Evolutionary conservation across 768 basidiomycete species (phyloP), one percentile per base, ranked within the genome.

Genomic region (Cystobasidium onofrii): DNA sequence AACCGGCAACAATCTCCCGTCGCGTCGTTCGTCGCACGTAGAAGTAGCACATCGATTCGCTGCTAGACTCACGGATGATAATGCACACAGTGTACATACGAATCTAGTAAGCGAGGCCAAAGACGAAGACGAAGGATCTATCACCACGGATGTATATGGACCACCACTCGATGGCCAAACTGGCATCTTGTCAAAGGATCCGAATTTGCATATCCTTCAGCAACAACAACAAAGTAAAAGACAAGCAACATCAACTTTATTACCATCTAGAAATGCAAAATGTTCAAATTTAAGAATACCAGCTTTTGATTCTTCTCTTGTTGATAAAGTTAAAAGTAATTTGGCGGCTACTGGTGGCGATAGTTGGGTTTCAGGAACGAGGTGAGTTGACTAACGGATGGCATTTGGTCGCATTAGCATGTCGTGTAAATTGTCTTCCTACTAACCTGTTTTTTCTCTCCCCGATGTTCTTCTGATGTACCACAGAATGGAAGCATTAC

Each of bases 401-500:
- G n/a, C n/a, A n/a, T n/a, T n/a, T n/a, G n/a, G n/a, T n/a, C n/a
- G n/a, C n/a, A n/a, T n/a, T n/a, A n/a, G n/a, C n/a, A n/a, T n/a
- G n/a, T n/a, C n/a, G n/a, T n/a, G n/a, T n/a, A n/a, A n/a, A n/a
- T n/a, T n/a, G n/a, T n/a, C n/a, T n/a, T n/a, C n/a, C n/a, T n/a
- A n/a, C n/a, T n/a, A n/a, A n/a, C n/a, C n/a, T n/a, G n/a, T n/a
- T n/a, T n/a, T n/a, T n/a, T n/a, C n/a, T n/a, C n/a, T n/a, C 54
- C 23, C 29, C 54, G 9, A 23, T 29, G 54, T 29, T 7, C 9
- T 55, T n/a, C 41, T 43, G 18, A 50, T 50, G 3, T 17, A 12
- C 46, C 9, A 50, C 18, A 41, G 46, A 69, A 50, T 50, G 83
- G 0, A 86, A 76, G 85, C 86, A 12, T 81, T 87, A 60, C 80